phyloP scores from a whole-genome alignment of 225 moss, liverwort and hornwort species.

The Antitrichia curtipendula region DNA sequence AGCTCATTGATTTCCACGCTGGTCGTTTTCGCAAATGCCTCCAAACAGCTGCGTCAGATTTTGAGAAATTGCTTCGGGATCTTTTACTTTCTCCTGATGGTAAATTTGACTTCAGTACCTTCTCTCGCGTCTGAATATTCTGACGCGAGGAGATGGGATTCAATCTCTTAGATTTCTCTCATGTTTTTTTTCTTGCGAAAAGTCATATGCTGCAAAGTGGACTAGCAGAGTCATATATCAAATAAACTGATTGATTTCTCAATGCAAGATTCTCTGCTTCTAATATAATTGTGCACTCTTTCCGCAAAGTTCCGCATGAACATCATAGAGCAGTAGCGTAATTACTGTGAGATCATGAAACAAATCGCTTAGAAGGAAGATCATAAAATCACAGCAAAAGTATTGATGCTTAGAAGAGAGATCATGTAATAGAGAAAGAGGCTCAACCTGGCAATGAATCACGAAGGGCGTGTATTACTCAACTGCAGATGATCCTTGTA shows the following conservation, averaged over 20 bases:
- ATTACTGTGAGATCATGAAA: background rate
- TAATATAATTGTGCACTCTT: background rate
- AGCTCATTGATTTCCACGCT: no score
- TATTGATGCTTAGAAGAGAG: background rate
- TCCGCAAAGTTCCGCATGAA: background rate
- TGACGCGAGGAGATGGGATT: background rate
- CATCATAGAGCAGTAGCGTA: background rate
- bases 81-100: no score
- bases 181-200: background rate
- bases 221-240: background rate
- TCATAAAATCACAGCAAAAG: background rate
- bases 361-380: background rate
- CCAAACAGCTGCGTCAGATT: no score
- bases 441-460: background rate
- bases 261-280: background rate
- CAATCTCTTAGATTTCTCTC: background rate
- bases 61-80: no score
- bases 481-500: conserved; percentile 36
- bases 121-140: background rate
- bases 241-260: background rate
- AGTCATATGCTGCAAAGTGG: background rate
- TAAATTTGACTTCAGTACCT: background rate
- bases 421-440: background rate
- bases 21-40: no score
- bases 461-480: background rate